Evolutionary conservation across 352 stramenopile genomes (phyloP).

Genomic region (Pythium phragmiticola): DNA sequence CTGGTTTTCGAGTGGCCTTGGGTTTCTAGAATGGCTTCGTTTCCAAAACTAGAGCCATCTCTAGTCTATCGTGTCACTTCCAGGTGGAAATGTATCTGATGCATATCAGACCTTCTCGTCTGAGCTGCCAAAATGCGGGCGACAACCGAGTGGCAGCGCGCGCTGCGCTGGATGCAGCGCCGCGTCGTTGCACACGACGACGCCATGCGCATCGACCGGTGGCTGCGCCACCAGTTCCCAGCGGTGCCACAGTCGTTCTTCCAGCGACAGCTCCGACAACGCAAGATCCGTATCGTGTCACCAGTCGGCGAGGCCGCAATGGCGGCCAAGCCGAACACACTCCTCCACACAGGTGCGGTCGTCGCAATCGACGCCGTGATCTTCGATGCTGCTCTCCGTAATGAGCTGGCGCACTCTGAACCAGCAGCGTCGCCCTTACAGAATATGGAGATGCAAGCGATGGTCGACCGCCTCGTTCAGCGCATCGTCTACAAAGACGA

Average conservation of each 20-base stretch:
- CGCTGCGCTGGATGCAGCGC: slow-evolving; percentile 54
- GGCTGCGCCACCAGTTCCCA: slow-evolving; percentile 57
- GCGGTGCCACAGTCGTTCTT: slow-evolving; percentile 52
- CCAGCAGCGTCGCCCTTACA: not conserved
- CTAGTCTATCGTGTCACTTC: not conserved
- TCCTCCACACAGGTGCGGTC: slow-evolving; percentile 39
- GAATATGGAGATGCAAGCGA: not conserved
- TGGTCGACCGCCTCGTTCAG: slow-evolving; percentile 31
- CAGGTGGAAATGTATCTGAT: not conserved
- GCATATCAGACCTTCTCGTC: not conserved
- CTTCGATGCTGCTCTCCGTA: slow-evolving; percentile 25
- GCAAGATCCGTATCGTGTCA: slow-evolving; percentile 54
- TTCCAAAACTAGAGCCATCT: slow-evolving; percentile 8
- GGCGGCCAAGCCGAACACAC: slow-evolving; percentile 30
- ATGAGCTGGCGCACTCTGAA: not conserved
- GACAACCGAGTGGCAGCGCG: slow-evolving; percentile 34
- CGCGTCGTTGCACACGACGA: slow-evolving; percentile 42
- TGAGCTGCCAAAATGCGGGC: not conserved
- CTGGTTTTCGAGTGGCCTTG: not conserved
- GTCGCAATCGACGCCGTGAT: slow-evolving; percentile 57
- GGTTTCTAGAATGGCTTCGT: slow-evolving; percentile 20
- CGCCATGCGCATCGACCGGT: slow-evolving; percentile 68
- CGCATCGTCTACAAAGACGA: slow-evolving; percentile 48
- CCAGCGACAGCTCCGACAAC: slow-evolving; percentile 62
- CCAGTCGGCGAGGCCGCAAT: not conserved